Evolutionary conservation across 768 basidiomycete genomes (phyloP), one percentile per base, ranked within the genome.

Genomic region (Tulasnella sp.): DNA sequence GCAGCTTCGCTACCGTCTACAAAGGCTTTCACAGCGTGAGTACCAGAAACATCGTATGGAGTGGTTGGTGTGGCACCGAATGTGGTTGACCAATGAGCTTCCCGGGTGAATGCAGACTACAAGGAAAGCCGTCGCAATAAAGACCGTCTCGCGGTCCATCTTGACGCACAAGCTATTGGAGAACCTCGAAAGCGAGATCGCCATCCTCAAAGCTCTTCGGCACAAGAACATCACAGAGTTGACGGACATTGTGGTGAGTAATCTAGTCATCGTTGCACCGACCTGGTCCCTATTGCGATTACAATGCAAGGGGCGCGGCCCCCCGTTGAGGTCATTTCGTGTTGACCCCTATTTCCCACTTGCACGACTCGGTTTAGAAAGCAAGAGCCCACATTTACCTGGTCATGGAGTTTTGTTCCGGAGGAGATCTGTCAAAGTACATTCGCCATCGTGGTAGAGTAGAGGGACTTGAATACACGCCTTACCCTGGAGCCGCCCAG

Each of bases 401-500:
- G 80, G 93, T 99, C 83, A 99, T 99, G 93, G 97, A 98, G 83
- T 98, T 91, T 85, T 99, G 98, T 85, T 92, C 96, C 0, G 97
- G 97, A 1, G 97, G 97, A 3, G 98, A 99, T 86, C 91, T 99
- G 75, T 95, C 96, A 0, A 92, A 95, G 83, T 99, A 99, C 84
- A 97, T 99, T 89, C 96, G 96, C 92, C 96, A 95, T 85, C 92
- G 97, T n/a, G 98, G 97, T 22, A 91, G 93, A 24, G 93, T 99
- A 72, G 94, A 97, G 73, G 93, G 93, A 3, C 89, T 99, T 18
- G 94, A 97, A 85, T 97, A 95, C 80, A 85, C 90, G 0, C 93
- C 96, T 4, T 87, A 88, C 20, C 90, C 92, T 8, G 92, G 92
- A 40, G 90, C 91, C 22, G 89, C 93, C 64, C 90, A 90, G 31